Base-by-base conservation (phyloP, 2,329 filamentous ascomycete species). In the Aspergillus aculeatus region DNA sequence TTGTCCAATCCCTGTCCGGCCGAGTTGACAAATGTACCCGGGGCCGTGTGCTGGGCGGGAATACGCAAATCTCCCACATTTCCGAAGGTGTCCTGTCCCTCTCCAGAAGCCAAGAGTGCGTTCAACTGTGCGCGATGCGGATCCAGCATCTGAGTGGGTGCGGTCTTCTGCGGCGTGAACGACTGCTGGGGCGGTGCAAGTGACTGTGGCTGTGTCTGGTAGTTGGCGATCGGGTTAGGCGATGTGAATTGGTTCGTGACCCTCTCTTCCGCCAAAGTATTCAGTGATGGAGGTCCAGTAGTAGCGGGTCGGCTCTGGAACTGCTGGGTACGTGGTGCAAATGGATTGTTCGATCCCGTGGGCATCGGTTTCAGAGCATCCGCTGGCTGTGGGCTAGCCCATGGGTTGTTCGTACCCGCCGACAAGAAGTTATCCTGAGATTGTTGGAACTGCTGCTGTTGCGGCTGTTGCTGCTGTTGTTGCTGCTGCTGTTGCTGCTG, bases 261-360 rank as follows among this genome's bases (percentile, higher is more conserved):
- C 80, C 93, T 91, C 73, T 96, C 92, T 76, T 97, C 93, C 29
- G 89, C 88, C 16, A 97, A 81, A 3, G 88, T 86, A 67, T 86
- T 86, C 54, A 98, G 83, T 2, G 88, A 87, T 12, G 91, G 88
- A 61, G 90, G 86, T 7, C 85, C 81, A 29, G 83, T 81, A 21
- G 80, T 74, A 49, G 83, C 83, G 62, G 68, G 74, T 50, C 80
- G 66, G 54, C 83, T 73, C 80, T 87, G 72, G 80, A 86, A 71
- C 81, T 88, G 79, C 81, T 88, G 79, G 66, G 84, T 79, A 59
- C 83, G 81, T 60, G 85, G 82, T 26, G 95, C 94, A 72, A 99
- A 99, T 2, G 95, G 95, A 73, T 99, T 99, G 81, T 99, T 99
- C 16, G 95, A 98, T 51, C 95, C 95, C 2, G 95, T 99, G 3